Evolutionary conservation across 495 filamentous ascomycete genomes (phyloP), one percentile per base, ranked within the genome.

Genomic region (Podospora australis): DNA sequence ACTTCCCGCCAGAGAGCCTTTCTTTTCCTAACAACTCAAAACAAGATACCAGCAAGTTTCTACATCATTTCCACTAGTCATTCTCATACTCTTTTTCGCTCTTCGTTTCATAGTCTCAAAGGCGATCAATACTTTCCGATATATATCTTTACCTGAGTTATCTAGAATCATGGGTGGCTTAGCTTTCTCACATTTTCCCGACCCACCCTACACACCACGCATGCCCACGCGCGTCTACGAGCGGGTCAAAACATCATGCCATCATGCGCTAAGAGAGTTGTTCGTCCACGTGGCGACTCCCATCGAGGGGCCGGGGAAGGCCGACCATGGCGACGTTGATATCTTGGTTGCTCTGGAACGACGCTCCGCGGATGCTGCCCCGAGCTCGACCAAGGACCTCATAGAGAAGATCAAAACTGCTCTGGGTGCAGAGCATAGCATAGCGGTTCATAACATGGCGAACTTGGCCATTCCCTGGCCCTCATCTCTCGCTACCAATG

Each of bases 281-380:
- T 84, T 74, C 48, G 24, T 59, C 0, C 61, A 59, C 19, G 77
- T 74, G 5, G 71, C 64, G 2, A 66, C 66, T 0, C 74, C 80
- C 2, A 69, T 80, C 30, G 76, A 78, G 50, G 75, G 70, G 2
- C 80, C 81, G 0, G 75, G 52, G 2, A 85, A 84, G 48, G 32
- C 44, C 2, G 69, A 69, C 43, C 69, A 76, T 46, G 82, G 82
- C 5, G 81, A 85, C 40, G 63, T 85, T 28, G 81, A 85, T 54
- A 65, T 84, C 2, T 64, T 83, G 24, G 69, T 83, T 3, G 64
- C 70, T 0, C 51, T 54, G 14, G 71, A 74, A 19, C 58, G 42
- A 39, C 46, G 49, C 3, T 9, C 21, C 1, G 30, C 16, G 2
- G 49, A 54, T 16, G 25, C 25, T 1, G 16, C 34, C 9, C 48